Evolutionary conservation across 1,139 yeast genomes (phyloP).

Genomic region (Saccharomyces hybrid): DNA sequence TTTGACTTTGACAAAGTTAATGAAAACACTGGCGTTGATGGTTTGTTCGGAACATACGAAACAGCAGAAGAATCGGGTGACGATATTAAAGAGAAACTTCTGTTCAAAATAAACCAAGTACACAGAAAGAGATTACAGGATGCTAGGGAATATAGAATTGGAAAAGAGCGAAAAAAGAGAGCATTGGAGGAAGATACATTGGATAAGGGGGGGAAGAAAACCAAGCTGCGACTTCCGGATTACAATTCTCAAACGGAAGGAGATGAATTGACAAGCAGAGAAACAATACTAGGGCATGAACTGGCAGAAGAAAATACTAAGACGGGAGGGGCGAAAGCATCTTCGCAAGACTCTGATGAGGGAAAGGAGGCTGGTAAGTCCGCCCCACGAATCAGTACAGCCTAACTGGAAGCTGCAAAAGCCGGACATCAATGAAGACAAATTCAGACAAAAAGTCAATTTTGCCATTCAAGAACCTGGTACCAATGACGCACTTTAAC

Average conservation of each 20-base stretch:
- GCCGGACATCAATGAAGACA: neutral
- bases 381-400: neutral
- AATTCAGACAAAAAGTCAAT: too few species aligned
- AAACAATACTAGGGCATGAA: neutral
- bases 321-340: neutral
- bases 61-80: conserved; percentile 5
- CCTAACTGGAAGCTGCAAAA: neutral
- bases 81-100: conserved; percentile 3
- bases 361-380: neutral
- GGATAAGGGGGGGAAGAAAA: neutral
- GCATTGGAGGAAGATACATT: conserved; percentile 8
- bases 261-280: neutral
- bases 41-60: conserved; percentile 18
- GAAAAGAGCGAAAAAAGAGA: conserved; percentile 13
- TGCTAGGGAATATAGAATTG: conserved; percentile 19
- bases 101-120: conserved; percentile 9
- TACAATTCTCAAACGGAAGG: neutral
- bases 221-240: neutral
- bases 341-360: neutral
- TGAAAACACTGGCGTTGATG: conserved; percentile 22
- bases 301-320: neutral
- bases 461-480: too few species aligned
- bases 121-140: conserved; percentile 15
- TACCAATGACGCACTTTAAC: too few species aligned
- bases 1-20: conserved; percentile 24